These are phyloP conservation scores for Teunomyces lycoperdinae DNA, from an alignment of 805 yeast species.

Conservation along the genomic window DNA sequence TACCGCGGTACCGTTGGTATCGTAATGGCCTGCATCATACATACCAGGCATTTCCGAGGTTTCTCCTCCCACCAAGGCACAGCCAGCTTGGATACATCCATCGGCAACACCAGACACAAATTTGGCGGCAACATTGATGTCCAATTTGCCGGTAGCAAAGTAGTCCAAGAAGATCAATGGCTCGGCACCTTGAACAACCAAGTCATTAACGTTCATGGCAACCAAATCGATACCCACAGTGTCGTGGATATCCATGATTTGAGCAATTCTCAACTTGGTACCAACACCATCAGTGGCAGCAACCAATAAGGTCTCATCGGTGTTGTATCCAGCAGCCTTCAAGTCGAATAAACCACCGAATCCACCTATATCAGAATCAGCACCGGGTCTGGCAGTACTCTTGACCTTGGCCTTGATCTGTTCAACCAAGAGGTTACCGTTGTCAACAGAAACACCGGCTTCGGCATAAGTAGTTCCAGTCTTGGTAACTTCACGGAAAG, in stretches of 20 bases:
- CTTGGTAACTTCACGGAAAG: constrained; percentile 57
- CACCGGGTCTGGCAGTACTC: constrained; percentile 92
- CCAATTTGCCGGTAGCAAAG: constrained; percentile 92
- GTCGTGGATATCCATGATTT: constrained; percentile 79
- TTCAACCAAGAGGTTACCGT: constrained; percentile 87
- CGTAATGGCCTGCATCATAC: constrained; percentile 93
- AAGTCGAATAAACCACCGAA: constrained; percentile 97
- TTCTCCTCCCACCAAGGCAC: constrained; percentile 99
- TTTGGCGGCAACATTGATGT: constrained; percentile 75
- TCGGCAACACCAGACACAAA: constrained; percentile 95
- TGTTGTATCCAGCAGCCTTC: constrained; percentile 80
- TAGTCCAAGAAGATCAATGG: constrained; percentile 94
- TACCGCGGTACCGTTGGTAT: constrained; percentile 96
- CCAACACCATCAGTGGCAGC: constrained; percentile 99
- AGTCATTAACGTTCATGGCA: constrained; percentile 98
- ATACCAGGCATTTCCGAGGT: constrained; percentile 99
- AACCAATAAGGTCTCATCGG: constrained; percentile 77
- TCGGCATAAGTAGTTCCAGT: constrained; percentile 69
- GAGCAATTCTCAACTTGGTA: constrained; percentile 93
- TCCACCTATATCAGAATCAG: constrained; percentile 98
- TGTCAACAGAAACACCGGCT: constrained; percentile 97
- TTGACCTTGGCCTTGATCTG: constrained; percentile 86
- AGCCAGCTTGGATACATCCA: constrained; percentile 92
- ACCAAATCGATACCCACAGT: constrained; percentile 99
- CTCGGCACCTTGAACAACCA: constrained; percentile 98